Conservation (phyloP, 768 basidiomycete genomes). For the Neoboletus brunneissimus region DNA sequence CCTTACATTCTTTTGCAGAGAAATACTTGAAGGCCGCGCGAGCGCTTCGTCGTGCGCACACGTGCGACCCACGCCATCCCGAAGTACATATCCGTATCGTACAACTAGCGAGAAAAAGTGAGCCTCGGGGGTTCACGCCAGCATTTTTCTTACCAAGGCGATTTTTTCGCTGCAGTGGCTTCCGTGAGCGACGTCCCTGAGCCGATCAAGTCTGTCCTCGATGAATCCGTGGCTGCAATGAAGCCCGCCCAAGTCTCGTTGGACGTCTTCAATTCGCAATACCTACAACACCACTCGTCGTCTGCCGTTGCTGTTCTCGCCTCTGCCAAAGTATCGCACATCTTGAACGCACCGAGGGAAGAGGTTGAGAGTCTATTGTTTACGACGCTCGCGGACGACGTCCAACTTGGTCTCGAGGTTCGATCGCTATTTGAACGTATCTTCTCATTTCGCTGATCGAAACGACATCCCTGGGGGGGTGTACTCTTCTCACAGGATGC, state of each 20-base stretch:
- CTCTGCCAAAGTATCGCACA: slow-evolving; percentile 53
- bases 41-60: slow-evolving; percentile 58
- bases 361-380: slow-evolving; percentile 65
- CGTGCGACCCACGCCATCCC: slow-evolving; percentile 54
- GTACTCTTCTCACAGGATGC: slow-evolving; percentile 44
- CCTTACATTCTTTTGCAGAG: slow-evolving; percentile 41
- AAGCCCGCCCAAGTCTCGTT: slow-evolving; percentile 56
- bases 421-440: not conserved
- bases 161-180: slow-evolving; percentile 39
- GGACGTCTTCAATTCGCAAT: slow-evolving; percentile 73
- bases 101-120: slow-evolving; percentile 59
- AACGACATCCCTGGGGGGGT: not conserved
- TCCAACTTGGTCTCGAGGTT: slow-evolving; percentile 49
- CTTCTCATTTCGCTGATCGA: not conserved
- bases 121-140: not conserved
- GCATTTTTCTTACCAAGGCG: not conserved
- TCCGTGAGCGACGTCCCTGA: slow-evolving; percentile 43
- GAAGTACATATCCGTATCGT: slow-evolving; percentile 70
- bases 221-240: slow-evolving; percentile 45
- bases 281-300: slow-evolving; percentile 59
- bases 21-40: slow-evolving; percentile 77
- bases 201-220: slow-evolving; percentile 49
- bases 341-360: slow-evolving; percentile 45
- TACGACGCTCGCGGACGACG: slow-evolving; percentile 41
- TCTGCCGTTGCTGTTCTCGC: slow-evolving; percentile 57